Percentiles rank a stretch among this genome's conserved stretches.
phyloP scores from a whole-genome alignment of 2,329 filamentous ascomycete species.

The Fusarium keratoplasticum region DNA sequence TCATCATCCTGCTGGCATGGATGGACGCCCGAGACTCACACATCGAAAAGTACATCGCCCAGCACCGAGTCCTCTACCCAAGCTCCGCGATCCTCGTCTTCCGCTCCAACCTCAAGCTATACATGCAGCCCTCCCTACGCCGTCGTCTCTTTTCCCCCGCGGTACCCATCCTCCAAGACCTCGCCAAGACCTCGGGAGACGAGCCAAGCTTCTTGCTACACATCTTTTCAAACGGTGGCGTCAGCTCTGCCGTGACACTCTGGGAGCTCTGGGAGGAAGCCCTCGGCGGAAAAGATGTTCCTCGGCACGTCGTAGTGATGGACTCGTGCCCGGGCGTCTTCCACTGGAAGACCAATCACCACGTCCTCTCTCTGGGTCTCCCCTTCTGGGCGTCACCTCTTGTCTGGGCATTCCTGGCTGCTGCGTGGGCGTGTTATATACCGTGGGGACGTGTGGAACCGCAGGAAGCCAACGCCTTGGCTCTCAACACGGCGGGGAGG shows the following conservation, averaged over 20 bases:
- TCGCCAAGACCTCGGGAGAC: slow-evolving; percentile 34
- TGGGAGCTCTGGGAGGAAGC: slow-evolving; percentile 31
- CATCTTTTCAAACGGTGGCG: slow-evolving; percentile 65
- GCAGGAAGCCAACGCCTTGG: slow-evolving; percentile 50
- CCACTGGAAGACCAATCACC: slow-evolving; percentile 52
- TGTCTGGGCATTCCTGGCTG: slow-evolving; percentile 48
- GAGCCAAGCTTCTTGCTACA: slow-evolving; percentile 57
- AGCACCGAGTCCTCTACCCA: slow-evolving; percentile 59
- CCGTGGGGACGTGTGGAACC: slow-evolving; percentile 45
- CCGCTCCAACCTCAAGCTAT: slow-evolving; percentile 53
- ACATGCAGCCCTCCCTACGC: slow-evolving; percentile 49
- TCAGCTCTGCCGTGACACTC: slow-evolving; percentile 54
- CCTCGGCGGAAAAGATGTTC: slow-evolving; percentile 46
- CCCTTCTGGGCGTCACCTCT: slow-evolving; percentile 51
- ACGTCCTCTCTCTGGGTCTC: slow-evolving; percentile 52
- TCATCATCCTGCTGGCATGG: slow-evolving; percentile 63
- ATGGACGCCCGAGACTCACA: slow-evolving; percentile 63
- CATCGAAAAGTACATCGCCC: slow-evolving; percentile 63
- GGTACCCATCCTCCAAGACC: slow-evolving; percentile 52
- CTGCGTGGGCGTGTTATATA: slow-evolving; percentile 48
- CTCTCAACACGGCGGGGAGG: slow-evolving; percentile 51
- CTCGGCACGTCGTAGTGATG: slow-evolving; percentile 57
- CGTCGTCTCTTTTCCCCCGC: slow-evolving; percentile 53
- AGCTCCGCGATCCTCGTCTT: slow-evolving; percentile 59
- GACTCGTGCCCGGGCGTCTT: slow-evolving; percentile 64